A percentile compares a stretch with the other conserved stretches of the same genome.
Evolutionary conservation across 352 stramenopile genomes (phyloP).

Genomic region (Globisporangium lucens): DNA sequence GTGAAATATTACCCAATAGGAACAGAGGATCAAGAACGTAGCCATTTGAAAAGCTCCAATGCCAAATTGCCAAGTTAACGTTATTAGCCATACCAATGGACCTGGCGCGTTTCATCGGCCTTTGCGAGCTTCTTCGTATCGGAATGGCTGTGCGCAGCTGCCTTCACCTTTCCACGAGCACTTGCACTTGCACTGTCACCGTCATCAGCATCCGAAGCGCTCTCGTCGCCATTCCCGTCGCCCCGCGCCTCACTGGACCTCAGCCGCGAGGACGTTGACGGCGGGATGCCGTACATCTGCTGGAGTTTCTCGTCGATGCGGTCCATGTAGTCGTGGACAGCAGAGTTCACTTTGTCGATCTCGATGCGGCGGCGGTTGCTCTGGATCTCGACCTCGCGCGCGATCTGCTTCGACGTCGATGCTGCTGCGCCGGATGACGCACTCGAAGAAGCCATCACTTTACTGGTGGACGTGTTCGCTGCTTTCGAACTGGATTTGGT

Average conservation of each 20-base stretch:
- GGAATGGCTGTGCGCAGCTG: neutral
- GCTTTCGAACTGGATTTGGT: neutral
- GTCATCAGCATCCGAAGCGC: neutral
- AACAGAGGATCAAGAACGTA: neutral
- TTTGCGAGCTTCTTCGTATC: constrained; percentile 6
- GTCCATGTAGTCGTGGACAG: constrained; percentile 80
- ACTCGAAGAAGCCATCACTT: neutral
- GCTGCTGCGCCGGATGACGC: neutral
- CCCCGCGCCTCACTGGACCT: neutral
- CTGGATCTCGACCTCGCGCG: constrained; percentile 8
- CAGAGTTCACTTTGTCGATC: constrained; percentile 69
- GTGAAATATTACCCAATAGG: neutral
- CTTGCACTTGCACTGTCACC: neutral
- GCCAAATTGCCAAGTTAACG: no score
- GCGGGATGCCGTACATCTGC: constrained; percentile 76
- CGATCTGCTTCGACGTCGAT: constrained; percentile 9
- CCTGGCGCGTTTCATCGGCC: constrained; percentile 5
- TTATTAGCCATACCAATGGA: constrained; percentile 12
- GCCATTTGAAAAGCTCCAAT: neutral
- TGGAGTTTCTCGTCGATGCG: constrained; percentile 76
- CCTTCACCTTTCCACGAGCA: neutral
- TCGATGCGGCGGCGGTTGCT: constrained; percentile 36
- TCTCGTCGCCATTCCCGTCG: neutral
- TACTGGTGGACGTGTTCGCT: neutral
- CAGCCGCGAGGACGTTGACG: constrained; percentile 21